Percentiles rank a stretch among this genome's conserved stretches.
Conservation (phyloP, 768 basidiomycete genomes). For the Tricholoma flavovirens region DNA sequence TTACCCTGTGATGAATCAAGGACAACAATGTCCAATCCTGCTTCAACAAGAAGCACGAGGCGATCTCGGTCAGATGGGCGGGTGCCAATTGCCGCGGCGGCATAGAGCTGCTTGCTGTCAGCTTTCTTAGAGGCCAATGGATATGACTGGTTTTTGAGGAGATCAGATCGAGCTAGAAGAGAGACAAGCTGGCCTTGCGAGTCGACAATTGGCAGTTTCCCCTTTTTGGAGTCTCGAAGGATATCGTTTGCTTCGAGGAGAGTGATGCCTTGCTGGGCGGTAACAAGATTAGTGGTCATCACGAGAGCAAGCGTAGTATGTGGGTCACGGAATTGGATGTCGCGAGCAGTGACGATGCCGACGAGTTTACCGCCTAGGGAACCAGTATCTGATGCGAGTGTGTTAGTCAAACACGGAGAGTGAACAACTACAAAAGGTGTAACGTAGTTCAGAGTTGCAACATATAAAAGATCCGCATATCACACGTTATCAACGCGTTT, state of each 20-base stretch:
- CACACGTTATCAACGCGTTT: constrained; percentile 62
- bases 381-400: constrained; percentile 63
- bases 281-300: constrained; percentile 88
- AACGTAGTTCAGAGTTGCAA: constrained; percentile 30
- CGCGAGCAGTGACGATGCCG: constrained; percentile 94
- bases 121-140: constrained; percentile 92
- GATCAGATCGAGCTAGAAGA: constrained; percentile 92
- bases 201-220: constrained; percentile 79
- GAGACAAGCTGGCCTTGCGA: constrained; percentile 49
- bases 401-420: constrained; percentile 15
- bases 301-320: constrained; percentile 64
- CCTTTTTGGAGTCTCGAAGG: constrained; percentile 94
- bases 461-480: constrained; percentile 53
- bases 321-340: constrained; percentile 85
- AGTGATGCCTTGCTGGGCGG: constrained; percentile 83
- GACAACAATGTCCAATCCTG: constrained; percentile 91
- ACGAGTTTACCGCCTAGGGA: constrained; percentile 85
- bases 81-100: constrained; percentile 93
- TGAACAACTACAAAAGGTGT: constrained; percentile 8
- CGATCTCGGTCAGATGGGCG: constrained; percentile 84
- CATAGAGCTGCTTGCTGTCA: constrained; percentile 89
- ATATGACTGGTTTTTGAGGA: constrained; percentile 96
- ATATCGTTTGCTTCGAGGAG: constrained; percentile 90
- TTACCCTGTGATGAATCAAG: constrained; percentile 98
- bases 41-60: constrained; percentile 80